Evolutionary conservation across 495 filamentous ascomycete species (phyloP).

Genomic region (Talaromyces wortmannii): DNA sequence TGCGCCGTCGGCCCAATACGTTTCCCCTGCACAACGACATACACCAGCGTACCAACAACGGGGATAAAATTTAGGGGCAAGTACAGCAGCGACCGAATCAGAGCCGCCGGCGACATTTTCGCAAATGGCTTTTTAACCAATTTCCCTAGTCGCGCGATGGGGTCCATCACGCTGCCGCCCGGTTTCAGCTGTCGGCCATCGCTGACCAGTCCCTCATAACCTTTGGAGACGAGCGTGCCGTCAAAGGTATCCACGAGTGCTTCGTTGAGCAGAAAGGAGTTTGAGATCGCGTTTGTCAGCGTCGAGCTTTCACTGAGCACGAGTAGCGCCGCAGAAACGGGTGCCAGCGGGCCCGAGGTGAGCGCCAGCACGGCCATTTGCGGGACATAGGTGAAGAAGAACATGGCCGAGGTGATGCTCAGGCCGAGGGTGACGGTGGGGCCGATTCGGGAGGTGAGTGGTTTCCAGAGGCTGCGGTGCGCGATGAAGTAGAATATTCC

Average conservation of each 20-base stretch:
- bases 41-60: constrained; percentile 74
- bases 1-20: constrained; percentile 44
- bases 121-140: constrained; percentile 62
- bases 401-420: constrained; percentile 70
- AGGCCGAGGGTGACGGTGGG: constrained; percentile 66
- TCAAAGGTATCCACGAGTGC: constrained; percentile 89
- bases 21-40: constrained; percentile 69
- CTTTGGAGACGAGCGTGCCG: constrained; percentile 57
- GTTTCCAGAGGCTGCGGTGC: constrained; percentile 44
- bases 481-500: constrained; percentile 73
- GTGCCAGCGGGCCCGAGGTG: constrained; percentile 74
- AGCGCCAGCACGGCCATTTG: constrained; percentile 73
- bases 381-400: constrained; percentile 84
- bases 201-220: constrained; percentile 51
- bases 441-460: constrained; percentile 60
- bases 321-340: constrained; percentile 65
- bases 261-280: constrained; percentile 70
- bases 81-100: constrained; percentile 66
- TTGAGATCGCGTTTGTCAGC: constrained; percentile 66
- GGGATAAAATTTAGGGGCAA: constrained; percentile 93
- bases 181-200: constrained; percentile 66
- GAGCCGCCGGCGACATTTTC: constrained; percentile 37
- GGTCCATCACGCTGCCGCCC: constrained; percentile 35
- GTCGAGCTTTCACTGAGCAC: constrained; percentile 77
- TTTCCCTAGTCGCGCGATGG: constrained; percentile 67